phyloP scores from a whole-genome alignment of 1,284 basidiomycete species.

The Xanthoconium separans region DNA sequence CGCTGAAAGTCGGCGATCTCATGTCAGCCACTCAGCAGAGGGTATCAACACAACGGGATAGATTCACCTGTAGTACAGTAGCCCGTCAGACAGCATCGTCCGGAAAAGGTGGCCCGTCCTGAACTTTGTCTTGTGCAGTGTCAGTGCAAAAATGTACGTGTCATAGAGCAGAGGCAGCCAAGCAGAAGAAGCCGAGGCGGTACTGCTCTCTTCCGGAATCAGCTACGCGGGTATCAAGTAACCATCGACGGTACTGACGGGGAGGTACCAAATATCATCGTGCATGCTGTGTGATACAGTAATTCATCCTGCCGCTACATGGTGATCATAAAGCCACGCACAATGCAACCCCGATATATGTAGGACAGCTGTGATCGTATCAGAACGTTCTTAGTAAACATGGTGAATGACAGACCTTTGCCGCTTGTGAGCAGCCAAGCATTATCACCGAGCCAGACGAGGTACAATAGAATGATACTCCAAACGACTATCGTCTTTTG shows the following conservation, averaged over 20 bases:
- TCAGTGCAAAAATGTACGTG: slow-evolving; percentile 40
- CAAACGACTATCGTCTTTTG: slow-evolving; percentile 23
- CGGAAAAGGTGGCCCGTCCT: slow-evolving; percentile 30
- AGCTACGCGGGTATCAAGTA: not conserved
- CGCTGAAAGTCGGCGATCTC: slow-evolving; percentile 25
- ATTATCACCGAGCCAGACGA: slow-evolving; percentile 37
- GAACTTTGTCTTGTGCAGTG: slow-evolving; percentile 33
- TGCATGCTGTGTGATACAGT: slow-evolving; percentile 35
- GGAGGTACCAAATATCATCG: slow-evolving; percentile 37
- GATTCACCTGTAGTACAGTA: slow-evolving; percentile 45
- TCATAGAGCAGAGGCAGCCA: slow-evolving; percentile 49
- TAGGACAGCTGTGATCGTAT: slow-evolving; percentile 15
- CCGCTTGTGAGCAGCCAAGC: slow-evolving; percentile 39
- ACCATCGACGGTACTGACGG: slow-evolving; percentile 1
- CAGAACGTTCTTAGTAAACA: not conserved
- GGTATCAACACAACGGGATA: not conserved
- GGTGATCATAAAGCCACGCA: slow-evolving; percentile 7
- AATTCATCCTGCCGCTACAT: not conserved
- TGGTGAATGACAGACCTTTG: slow-evolving; percentile 15
- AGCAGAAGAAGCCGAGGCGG: slow-evolving; percentile 42
- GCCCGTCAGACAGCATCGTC: slow-evolving; percentile 41
- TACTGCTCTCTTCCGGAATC: slow-evolving; percentile 10
- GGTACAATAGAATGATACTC: slow-evolving; percentile 26
- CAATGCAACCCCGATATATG: slow-evolving; percentile 12
- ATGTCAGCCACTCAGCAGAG: slow-evolving; percentile 1